Percentiles rank a stretch among this genome's conserved stretches.
Conservation (phyloP, 2,329 filamentous ascomycete species). For the Apiospora koreana region DNA sequence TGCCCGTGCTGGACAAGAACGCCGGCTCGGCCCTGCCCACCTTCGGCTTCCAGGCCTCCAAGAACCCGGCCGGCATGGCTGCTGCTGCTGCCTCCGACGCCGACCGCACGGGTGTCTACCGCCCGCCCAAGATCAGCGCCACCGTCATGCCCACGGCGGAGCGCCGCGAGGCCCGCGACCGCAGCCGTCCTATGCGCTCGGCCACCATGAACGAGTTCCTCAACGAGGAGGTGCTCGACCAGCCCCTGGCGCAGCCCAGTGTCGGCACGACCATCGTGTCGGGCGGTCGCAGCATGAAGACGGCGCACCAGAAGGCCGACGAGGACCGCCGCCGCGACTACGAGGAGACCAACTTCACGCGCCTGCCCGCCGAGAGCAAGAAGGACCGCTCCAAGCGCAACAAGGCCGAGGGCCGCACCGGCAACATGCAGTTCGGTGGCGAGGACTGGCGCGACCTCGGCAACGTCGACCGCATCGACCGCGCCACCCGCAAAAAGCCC, state of each 20-base stretch:
- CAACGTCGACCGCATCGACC: slow-evolving; percentile 82
- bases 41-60: slow-evolving; percentile 38
- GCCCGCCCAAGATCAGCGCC: slow-evolving; percentile 84
- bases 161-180: slow-evolving; percentile 59
- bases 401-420: slow-evolving; percentile 48
- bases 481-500: slow-evolving; percentile 72
- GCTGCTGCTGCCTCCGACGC: slow-evolving; percentile 33
- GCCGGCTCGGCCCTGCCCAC: slow-evolving; percentile 39
- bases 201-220: slow-evolving; percentile 92
- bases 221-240: slow-evolving; percentile 76
- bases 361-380: slow-evolving; percentile 83
- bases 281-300: slow-evolving; percentile 78
- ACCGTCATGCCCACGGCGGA: slow-evolving; percentile 76
- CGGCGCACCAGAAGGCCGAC: slow-evolving; percentile 70
- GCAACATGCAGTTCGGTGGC: slow-evolving; percentile 75
- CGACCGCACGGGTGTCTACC: slow-evolving; percentile 73
- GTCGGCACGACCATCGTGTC: slow-evolving; percentile 87
- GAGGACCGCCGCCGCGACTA: slow-evolving; percentile 82
- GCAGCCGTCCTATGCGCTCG: slow-evolving; percentile 67
- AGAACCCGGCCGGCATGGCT: slow-evolving; percentile 33
- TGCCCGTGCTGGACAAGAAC: slow-evolving; percentile 2
- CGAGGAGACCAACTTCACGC: slow-evolving; percentile 90
- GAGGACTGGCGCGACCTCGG: slow-evolving; percentile 91
- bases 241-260: slow-evolving; percentile 81
- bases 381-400: slow-evolving; percentile 74